Base-by-base conservation (phyloP, 345 rosid species). In the Linum trigynum region DNA sequence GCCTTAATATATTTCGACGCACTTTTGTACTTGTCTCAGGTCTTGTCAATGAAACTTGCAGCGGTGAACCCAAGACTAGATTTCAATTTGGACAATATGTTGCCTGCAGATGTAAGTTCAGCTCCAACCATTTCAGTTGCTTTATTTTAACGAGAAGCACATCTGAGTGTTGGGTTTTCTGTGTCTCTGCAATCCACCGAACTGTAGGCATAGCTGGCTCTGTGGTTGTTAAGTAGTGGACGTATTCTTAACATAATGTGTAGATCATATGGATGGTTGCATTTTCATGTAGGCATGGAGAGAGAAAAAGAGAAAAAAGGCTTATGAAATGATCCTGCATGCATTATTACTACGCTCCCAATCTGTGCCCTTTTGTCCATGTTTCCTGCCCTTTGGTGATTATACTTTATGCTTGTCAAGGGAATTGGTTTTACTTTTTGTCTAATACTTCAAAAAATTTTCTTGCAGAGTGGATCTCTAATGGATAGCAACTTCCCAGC, bases 31-130 rank as follows among this genome's bases (percentile, higher is more conserved):
- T 45, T 23, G 62, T 84, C 79, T 67, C 92, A 95, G 99, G 58
- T 88, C 71, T 79, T 95, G 73, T 95, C 99, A 66, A 95, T 91
- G 97, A 85, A 90, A 83, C 95, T 95, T 62, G 96, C 97, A 11
- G 84, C 92, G 3, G 95, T 84, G 38, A 89, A 87, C 77, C 91
- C 97, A 8, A 73, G 87, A 75, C 77, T 81, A 53, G 96, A 89
- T 82, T 81, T 90, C 80, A 84, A 86, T 78, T 81, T 89, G 9
- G 92, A 85, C 66, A 78, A 72, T 58, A 40, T 84, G 66, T 75
- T 90, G 74, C 85, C 86, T 64, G 82, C 90, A 57, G 99, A 90
- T 71, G 99, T 90, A 81, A 78, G 96, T 76, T 45, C 32, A 14
- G 51, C 51, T 45, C 12, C 51, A 45, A 7, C 51, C 7, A 7